Evolutionary conservation across 768 basidiomycete genomes (phyloP), one percentile per base, ranked within the genome.

Genomic region (Coprinopsis cinerea): DNA sequence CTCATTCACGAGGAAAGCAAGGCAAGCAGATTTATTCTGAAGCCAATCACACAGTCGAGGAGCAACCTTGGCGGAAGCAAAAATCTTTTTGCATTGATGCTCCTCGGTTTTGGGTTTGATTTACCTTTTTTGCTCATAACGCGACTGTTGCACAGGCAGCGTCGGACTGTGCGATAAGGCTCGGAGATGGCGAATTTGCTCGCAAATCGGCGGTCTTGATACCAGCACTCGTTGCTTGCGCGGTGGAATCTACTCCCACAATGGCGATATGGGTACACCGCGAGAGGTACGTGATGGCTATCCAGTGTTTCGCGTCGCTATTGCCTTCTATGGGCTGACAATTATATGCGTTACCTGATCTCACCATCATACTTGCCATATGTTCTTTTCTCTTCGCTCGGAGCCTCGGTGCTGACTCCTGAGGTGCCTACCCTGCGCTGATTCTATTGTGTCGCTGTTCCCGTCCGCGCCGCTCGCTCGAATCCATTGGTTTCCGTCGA

Each of bases 91-190:
- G 1, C 17, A 43, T 14, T 20, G 34, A 47, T 34, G n/a, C 44
- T 13, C 51, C 51, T 35, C 20, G 9, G 17, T 24, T 52, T 37
- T 22, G 51, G 51, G 51, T 52, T 24, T 32, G 44, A 46, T 30
- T 47, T 45, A 30, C 51, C 45, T 27, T 25, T 47, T 52, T 45
- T 22, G 44, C n/a, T 15, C 23, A 39, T 25, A 45, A 46, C 42
- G 51, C 44, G 37, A 43, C 22, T 36, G 37, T 39, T 37, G 25
- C 22, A n/a, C n/a, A n/a, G n/a, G n/a, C n/a, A n/a, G 17, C 39
- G 23, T 36, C 23, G 30, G 23, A 32, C 17, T 30, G 18, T 30
- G 34, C 44, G 15, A 52, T 24, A 27, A 42, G 36, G 45, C 44
- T 25, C 36, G 37, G 42, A 24, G 45, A 28, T 45, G n/a, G 44